phyloP scores from a whole-genome alignment of 2,329 filamentous ascomycete species.

The Aureobasidium subglaciale region DNA sequence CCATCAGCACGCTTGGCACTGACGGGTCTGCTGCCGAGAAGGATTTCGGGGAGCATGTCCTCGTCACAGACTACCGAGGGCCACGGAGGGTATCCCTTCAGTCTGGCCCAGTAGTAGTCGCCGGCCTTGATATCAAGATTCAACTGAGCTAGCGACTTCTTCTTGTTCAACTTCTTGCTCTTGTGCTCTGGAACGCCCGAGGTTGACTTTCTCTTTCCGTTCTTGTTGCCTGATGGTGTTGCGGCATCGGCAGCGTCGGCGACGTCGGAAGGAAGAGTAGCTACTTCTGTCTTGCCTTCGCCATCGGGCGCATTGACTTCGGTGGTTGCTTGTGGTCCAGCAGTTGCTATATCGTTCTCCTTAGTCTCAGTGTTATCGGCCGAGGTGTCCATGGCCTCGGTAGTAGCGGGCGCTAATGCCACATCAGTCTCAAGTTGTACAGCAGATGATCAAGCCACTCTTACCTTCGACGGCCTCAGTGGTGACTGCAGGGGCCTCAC shows the following conservation, averaged over 20 bases:
- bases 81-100: slow-evolving; percentile 94
- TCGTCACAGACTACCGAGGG: slow-evolving; percentile 91
- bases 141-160: slow-evolving; percentile 65
- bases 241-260: slow-evolving; percentile 14
- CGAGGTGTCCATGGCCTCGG: slow-evolving; percentile 2
- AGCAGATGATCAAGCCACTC: not conserved
- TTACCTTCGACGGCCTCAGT: slow-evolving; percentile 8
- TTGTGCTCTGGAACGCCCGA: slow-evolving; percentile 59
- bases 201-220: slow-evolving; percentile 51
- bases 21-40: slow-evolving; percentile 73
- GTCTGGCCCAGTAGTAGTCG: slow-evolving; percentile 83
- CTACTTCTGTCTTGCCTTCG: slow-evolving; percentile 16
- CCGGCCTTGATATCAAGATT: slow-evolving; percentile 76
- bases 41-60: slow-evolving; percentile 75
- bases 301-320: slow-evolving; percentile 19
- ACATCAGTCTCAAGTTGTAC: not conserved
- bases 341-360: slow-evolving; percentile 1
- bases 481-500: slow-evolving; percentile 1
- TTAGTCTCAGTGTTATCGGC: not conserved
- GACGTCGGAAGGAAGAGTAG: slow-evolving; percentile 11
- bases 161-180: slow-evolving; percentile 76
- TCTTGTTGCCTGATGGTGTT: slow-evolving; percentile 25
- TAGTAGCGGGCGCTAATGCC: not conserved
- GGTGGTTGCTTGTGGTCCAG: slow-evolving; percentile 18
- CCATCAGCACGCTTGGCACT: slow-evolving; percentile 77